phyloP scores from a whole-genome alignment of 1,284 basidiomycete genomes.

The Malassezia sympodialis region DNA sequence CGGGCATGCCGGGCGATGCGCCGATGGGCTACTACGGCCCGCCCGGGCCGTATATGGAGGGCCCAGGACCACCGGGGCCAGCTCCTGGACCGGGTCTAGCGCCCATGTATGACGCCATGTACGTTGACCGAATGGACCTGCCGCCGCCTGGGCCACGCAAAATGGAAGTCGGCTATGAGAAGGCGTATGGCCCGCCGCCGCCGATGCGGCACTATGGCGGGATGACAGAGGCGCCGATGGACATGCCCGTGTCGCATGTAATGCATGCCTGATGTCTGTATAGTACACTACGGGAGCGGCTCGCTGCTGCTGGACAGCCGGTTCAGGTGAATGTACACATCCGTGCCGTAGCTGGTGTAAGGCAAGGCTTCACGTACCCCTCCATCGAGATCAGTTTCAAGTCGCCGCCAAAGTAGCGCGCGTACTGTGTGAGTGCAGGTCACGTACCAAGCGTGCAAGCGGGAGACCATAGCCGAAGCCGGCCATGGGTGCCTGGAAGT shows the following conservation, averaged over 20 bases:
- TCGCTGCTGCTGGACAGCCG: conserved; percentile 54
- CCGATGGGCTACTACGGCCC: conserved; percentile 2
- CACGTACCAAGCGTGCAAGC: conserved; percentile 68
- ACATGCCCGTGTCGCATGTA: neutral
- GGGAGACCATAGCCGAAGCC: conserved; percentile 81
- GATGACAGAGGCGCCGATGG: neutral
- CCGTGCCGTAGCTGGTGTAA: conserved; percentile 31
- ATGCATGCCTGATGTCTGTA: conserved; percentile 5
- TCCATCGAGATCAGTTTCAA: conserved; percentile 96
- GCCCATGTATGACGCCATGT: conserved; percentile 4
- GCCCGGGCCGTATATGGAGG: neutral
- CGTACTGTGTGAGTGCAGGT: conserved; percentile 54
- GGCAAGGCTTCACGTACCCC: conserved; percentile 66
- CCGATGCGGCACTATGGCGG: neutral
- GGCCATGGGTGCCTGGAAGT: conserved; percentile 97
- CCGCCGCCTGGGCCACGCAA: neutral
- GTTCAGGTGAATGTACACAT: conserved; percentile 78
- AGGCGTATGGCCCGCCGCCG: neutral
- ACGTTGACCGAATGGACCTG: conserved; percentile 4
- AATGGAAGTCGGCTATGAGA: neutral
- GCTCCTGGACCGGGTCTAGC: neutral
- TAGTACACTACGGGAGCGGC: conserved; percentile 47
- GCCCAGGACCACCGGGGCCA: neutral
- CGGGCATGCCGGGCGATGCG: neutral
- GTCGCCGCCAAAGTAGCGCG: conserved; percentile 92